Evolutionary conservation across 2,329 filamentous ascomycete species (phyloP).

Genomic region (Xylariaceae sp.): DNA sequence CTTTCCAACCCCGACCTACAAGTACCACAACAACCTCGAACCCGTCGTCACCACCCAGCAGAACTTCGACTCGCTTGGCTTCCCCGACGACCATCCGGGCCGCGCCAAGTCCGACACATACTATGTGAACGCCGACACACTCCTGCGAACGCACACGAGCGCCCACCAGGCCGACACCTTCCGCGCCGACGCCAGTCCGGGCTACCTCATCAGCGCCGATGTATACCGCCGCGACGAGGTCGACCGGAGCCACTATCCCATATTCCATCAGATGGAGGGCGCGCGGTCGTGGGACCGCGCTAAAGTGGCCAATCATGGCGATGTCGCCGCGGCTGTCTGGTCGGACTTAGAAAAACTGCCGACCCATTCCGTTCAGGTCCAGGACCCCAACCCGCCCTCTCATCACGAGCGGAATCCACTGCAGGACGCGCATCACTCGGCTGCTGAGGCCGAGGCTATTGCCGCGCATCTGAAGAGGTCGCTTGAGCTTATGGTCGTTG

Average conservation of each 20-base stretch:
- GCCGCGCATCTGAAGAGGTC: slow-evolving; percentile 82
- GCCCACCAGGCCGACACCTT: slow-evolving; percentile 87
- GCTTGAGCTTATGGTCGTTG: slow-evolving; percentile 83
- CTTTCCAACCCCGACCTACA: slow-evolving; percentile 70
- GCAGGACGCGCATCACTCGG: slow-evolving; percentile 65
- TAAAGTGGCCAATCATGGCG: slow-evolving; percentile 51
- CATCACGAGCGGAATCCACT: slow-evolving; percentile 79
- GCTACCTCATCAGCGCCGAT: slow-evolving; percentile 89
- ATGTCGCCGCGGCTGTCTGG: slow-evolving; percentile 62
- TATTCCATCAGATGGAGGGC: slow-evolving; percentile 99
- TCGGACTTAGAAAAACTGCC: slow-evolving; percentile 69
- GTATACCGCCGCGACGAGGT: slow-evolving; percentile 95
- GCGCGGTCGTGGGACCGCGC: slow-evolving; percentile 81
- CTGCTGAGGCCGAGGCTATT: slow-evolving; percentile 77
- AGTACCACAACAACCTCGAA: slow-evolving; percentile 71
- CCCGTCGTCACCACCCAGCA: slow-evolving; percentile 80
- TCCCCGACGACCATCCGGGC: slow-evolving; percentile 82
- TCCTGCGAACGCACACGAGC: slow-evolving; percentile 89
- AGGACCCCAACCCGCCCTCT: slow-evolving; percentile 76
- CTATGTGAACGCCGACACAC: slow-evolving; percentile 80
- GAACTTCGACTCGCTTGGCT: slow-evolving; percentile 97
- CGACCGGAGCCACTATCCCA: slow-evolving; percentile 90
- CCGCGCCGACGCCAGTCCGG: slow-evolving; percentile 64
- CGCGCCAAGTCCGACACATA: slow-evolving; percentile 89
- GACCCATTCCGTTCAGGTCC: slow-evolving; percentile 68